phyloP scores from a whole-genome alignment of 768 basidiomycete genomes.

The Lanmaoa rubissima region DNA sequence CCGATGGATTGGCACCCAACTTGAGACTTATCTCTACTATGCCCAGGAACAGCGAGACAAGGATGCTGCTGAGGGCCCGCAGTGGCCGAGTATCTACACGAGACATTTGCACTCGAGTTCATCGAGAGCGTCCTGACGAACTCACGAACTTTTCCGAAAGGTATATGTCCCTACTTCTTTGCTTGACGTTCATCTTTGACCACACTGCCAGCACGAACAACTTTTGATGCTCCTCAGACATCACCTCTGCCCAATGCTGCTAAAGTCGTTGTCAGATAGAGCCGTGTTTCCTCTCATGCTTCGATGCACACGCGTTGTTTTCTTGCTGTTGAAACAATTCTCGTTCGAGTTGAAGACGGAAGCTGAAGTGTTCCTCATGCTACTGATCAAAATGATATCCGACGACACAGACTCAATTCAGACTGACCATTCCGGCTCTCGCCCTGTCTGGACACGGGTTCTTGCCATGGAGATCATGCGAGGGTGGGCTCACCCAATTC shows the following conservation, averaged over 20 bases:
- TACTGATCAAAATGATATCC: conserved; percentile 62
- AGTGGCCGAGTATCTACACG: conserved; percentile 60
- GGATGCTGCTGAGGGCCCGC: conserved; percentile 24
- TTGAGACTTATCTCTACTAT: conserved; percentile 33
- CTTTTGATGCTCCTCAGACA: conserved; percentile 83
- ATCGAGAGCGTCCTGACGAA: conserved; percentile 96
- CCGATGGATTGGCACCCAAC: conserved; percentile 27
- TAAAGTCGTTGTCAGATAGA: conserved; percentile 80
- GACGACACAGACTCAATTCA: conserved; percentile 44
- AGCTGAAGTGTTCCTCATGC: conserved; percentile 80
- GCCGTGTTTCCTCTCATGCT: conserved; percentile 85
- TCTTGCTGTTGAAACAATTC: conserved; percentile 90
- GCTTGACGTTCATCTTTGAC: background rate
- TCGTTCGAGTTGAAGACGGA: conserved; percentile 77
- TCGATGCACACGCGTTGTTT: conserved; percentile 90
- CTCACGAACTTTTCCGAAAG: conserved; percentile 75
- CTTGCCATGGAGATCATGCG: conserved; percentile 91
- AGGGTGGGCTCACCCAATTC: conserved; percentile 47
- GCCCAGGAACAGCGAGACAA: conserved; percentile 31
- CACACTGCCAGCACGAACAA: conserved; percentile 62
- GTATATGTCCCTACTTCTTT: conserved; percentile 35
- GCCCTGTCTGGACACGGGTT: conserved; percentile 86
- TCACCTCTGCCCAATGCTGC: conserved; percentile 86
- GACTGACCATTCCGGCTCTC: conserved; percentile 30
- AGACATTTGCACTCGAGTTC: conserved; percentile 95